Evolutionary conservation across 495 filamentous ascomycete genomes (phyloP).

Genomic region (Annulohypoxylon moriforme): DNA sequence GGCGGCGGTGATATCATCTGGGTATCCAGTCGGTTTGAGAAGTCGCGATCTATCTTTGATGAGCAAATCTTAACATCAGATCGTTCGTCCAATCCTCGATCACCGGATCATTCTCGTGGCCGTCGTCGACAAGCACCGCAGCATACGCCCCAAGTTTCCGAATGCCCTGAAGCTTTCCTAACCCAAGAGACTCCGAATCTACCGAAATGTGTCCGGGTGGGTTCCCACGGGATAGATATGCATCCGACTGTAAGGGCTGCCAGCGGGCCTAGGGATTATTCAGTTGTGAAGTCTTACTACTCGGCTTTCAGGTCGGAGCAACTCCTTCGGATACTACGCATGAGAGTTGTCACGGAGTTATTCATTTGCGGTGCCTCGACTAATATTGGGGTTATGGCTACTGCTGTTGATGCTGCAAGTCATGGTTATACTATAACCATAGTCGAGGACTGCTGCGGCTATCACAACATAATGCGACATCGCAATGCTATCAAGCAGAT

Average conservation of each 20-base stretch:
- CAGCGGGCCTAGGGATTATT: conserved; percentile 70
- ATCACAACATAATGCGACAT: conserved; percentile 76
- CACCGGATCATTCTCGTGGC: conserved; percentile 33
- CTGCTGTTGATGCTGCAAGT: conserved; percentile 87
- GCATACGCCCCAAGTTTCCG: conserved; percentile 13
- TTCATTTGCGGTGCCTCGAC: conserved; percentile 91
- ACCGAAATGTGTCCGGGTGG: conserved; percentile 68
- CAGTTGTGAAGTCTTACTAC: conserved; percentile 84
- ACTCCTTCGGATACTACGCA: conserved; percentile 76
- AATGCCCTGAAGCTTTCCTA: conserved; percentile 52
- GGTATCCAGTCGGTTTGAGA: conserved; percentile 81
- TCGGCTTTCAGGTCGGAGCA: conserved; percentile 84
- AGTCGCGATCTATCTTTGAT: conserved; percentile 65
- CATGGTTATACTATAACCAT: conserved; percentile 88
- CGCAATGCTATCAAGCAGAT: conserved; percentile 81
- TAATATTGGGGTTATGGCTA: conserved; percentile 91
- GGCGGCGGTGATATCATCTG: conserved; percentile 84
- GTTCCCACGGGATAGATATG: conserved; percentile 75
- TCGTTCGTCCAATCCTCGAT: conserved; percentile 26
- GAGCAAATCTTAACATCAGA: conserved; percentile 60
- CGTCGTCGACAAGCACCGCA: conserved; percentile 37
- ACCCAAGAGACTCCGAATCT: conserved; percentile 54
- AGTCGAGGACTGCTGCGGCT: conserved; percentile 91
- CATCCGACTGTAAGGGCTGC: conserved; percentile 66
- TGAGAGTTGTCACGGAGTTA: conserved; percentile 86